Evolutionary conservation across 2,329 filamentous ascomycete species (phyloP), one percentile per base, ranked within the genome.

Genomic region (Colletotrichum eleusines): DNA sequence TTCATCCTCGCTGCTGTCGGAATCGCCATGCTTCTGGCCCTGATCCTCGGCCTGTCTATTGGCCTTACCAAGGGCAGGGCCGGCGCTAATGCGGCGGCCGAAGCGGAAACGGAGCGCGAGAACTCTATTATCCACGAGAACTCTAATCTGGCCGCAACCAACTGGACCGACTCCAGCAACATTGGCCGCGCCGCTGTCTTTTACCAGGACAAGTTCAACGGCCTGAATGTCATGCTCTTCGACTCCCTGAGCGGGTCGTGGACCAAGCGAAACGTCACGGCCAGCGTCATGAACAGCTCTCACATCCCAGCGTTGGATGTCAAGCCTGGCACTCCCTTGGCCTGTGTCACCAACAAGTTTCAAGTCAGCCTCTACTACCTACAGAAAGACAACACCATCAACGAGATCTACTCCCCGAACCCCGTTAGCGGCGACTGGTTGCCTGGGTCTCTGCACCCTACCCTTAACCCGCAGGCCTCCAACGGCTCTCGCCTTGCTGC

Each of bases 271-370:
- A 61, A 61, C 58, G 12, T 61, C 5, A 61, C 58, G 16, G 40
- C 58, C 38, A 61, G 58, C 26, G 26, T 61, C 40, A 61, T 61
- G 58, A 61, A 61, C 58, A 26, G 16, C 42, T 48, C 58, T 5
- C 48, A 42, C n/a, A 61, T 61, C 38, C 58, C 58, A 1, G 28
- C 58, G 16, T 20, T 61, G 28, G 58, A 61, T 18, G 58, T 61
- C 23, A 14, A 11, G 26, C 58, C 58, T 1, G 58, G 58, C 26
- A 61, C 26, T 6, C 58, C 58, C 11, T 16, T 54, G 26, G 51
- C 51, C 5, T 54, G 51, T 4, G 51, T 8, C 31, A 54, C 51
- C 31, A 54, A 54, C 31, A 35, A 4, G 51, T 35, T 14, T 2
- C 51, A 54, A 8, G 31, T 54, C 31, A 54, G 51, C 51, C 31